These are phyloP conservation scores for Debaryomyces udenii DNA, from an alignment of 1,139 yeast species.

Conservation along the genomic window DNA sequence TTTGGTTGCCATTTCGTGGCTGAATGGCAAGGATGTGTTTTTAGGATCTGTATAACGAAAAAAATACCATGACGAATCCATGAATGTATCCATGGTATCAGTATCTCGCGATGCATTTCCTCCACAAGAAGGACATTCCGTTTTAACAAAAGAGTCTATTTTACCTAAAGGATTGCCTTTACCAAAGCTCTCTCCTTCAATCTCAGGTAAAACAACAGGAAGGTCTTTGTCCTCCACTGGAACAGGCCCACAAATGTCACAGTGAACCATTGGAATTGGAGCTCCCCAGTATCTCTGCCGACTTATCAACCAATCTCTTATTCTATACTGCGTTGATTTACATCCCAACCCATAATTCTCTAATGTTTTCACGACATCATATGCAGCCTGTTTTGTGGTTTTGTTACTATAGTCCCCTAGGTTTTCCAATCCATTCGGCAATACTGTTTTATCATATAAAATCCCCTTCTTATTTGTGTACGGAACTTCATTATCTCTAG, in stretches of 20 bases:
- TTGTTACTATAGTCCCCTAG: slow-evolving; percentile 59
- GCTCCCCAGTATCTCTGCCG: slow-evolving; percentile 99
- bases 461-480: slow-evolving; percentile 56
- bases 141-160: slow-evolving; percentile 69
- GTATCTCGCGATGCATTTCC: slow-evolving; percentile 82
- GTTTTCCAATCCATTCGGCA: slow-evolving; percentile 30
- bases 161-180: slow-evolving; percentile 75
- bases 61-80: slow-evolving; percentile 97
- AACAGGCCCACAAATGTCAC: slow-evolving; percentile 81
- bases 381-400: slow-evolving; percentile 53
- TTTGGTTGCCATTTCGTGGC: slow-evolving; percentile 49
- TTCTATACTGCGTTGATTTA: slow-evolving; percentile 55
- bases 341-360: slow-evolving; percentile 44
- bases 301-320: slow-evolving; percentile 92
- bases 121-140: slow-evolving; percentile 82
- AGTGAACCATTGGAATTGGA: slow-evolving; percentile 92
- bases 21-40: slow-evolving; percentile 59
- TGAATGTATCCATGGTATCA: slow-evolving; percentile 97
- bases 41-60: slow-evolving; percentile 80
- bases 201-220: slow-evolving; percentile 77
- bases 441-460: slow-evolving; percentile 40
- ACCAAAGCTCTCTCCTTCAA: slow-evolving; percentile 41
- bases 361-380: slow-evolving; percentile 47
- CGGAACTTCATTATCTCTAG: slow-evolving; percentile 30
- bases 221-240: slow-evolving; percentile 86